Evolutionary conservation across 2,329 filamentous ascomycete species (phyloP), one percentile per base, ranked within the genome.

Genomic region (Aspergillus latus): DNA sequence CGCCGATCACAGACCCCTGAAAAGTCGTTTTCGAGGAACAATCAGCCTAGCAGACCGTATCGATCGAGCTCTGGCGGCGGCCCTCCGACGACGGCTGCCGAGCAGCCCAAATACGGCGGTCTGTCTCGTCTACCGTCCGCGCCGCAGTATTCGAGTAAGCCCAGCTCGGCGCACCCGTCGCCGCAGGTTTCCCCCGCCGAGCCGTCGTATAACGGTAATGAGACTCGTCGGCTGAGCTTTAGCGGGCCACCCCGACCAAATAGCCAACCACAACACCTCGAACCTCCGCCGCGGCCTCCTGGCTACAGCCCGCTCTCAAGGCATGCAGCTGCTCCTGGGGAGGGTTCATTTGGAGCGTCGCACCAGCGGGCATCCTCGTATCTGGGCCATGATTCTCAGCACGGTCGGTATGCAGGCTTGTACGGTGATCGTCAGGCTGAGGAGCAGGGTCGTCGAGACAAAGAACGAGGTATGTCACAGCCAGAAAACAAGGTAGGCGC

Each of bases 1-100:
- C 81, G 87, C 59, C 80, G 88, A 58, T 88, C 88, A 2, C 85
- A 89, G 56, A 91, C 88, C 0, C 88, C 88, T n/a, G 88, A 91
- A 44, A 85, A 86, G 59, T 78, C 81, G 46, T 80, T 54, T 84
- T 84, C 74, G 78, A 85, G 71, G 61, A 65, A 64, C 8, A 65
- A 65, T 7, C 66, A 68, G 40, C 58, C 66, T 5, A 63, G 65
- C 13, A 69, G 73, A 10, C 65, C 69, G 2, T 76, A 74, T 45
- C 68, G 72, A 42, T 72, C 74, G 30, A 68, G 68, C 39, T 76
- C 74, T 0, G 71, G 72, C 8, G 68, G 70, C 10, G 64, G 66
- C 11, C 61, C 68, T 1, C 62, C 66, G 47, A 46, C 64, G 1
- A 42, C 64, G 9, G 59, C 62, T 4, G 50, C 62, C 2, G 74